phyloP scores from a whole-genome alignment of 768 basidiomycete species.

The Lentinula sp. region DNA sequence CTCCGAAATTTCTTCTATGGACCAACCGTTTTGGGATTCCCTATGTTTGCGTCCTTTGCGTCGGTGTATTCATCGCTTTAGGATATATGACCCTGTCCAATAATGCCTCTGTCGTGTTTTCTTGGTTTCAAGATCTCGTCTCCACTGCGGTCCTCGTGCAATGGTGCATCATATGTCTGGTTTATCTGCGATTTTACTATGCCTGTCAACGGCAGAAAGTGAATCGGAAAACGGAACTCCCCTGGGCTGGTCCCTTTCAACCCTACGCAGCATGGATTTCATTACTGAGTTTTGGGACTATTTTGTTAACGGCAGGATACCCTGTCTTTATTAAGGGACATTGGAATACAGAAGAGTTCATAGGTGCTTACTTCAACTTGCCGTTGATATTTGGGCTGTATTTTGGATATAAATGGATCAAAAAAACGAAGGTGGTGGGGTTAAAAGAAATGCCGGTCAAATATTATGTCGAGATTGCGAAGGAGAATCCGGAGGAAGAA shows the following conservation, averaged over 20 bases:
- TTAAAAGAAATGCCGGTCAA: constrained; percentile 5
- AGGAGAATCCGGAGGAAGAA: constrained; percentile 1
- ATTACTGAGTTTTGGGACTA: constrained; percentile 23
- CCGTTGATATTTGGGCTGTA: constrained; percentile 37
- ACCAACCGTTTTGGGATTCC: constrained; percentile 46
- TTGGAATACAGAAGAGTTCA: not conserved
- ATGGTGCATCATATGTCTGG: constrained; percentile 2
- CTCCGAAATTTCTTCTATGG: constrained; percentile 33
- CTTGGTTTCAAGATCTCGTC: constrained; percentile 6
- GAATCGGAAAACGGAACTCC: constrained; percentile 10
- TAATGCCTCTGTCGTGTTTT: constrained; percentile 2
- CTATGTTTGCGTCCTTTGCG: constrained; percentile 29
- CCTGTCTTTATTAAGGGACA: constrained; percentile 20
- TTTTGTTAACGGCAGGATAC: constrained; percentile 9
- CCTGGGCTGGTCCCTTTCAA: constrained; percentile 30
- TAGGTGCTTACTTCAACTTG: constrained; percentile 35
- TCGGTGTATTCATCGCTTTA: constrained; percentile 19
- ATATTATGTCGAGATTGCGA: constrained; percentile 4
- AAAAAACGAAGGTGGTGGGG: constrained; percentile 26
- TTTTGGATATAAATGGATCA: constrained; percentile 35
- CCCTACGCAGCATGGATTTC: constrained; percentile 25
- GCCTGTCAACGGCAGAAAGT: constrained; percentile 11
- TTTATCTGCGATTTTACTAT: constrained; percentile 3
- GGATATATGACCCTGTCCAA: not conserved
- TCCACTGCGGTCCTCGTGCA: constrained; percentile 1